These are phyloP conservation scores for Solanum raphanifolium DNA, from an alignment of 257 asterid species.

Conservation along the genomic window DNA sequence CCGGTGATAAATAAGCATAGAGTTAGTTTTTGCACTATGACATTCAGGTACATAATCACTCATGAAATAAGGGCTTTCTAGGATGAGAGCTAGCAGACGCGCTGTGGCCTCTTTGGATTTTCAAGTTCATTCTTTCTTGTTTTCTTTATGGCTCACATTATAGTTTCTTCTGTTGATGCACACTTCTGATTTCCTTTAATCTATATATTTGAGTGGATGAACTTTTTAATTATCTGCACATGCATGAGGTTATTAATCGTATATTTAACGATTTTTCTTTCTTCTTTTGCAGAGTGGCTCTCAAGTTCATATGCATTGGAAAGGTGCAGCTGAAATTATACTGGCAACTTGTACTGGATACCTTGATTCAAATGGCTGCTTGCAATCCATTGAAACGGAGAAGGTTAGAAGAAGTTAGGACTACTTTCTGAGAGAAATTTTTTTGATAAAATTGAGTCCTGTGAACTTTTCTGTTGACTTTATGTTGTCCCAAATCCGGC, in stretches of 20 bases:
- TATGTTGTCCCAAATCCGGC: background rate
- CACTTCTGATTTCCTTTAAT: background rate
- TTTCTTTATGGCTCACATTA: background rate
- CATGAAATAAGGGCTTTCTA: background rate
- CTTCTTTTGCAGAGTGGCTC: conserved; percentile 52
- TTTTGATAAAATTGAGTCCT: background rate
- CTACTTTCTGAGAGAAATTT: background rate
- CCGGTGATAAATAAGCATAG: background rate
- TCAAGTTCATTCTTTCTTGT: background rate
- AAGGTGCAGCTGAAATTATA: conserved; percentile 97
- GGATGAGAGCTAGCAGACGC: background rate
- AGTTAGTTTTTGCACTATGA: background rate
- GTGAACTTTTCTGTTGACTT: background rate
- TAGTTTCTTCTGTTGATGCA: background rate
- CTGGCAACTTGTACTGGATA: conserved; percentile 55
- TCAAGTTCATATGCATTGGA: conserved; percentile 83
- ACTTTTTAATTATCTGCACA: background rate
- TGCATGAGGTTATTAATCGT: background rate
- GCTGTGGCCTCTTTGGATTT: background rate
- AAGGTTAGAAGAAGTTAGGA: conserved; percentile 35
- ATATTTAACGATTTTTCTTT: background rate
- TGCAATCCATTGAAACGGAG: conserved; percentile 45
- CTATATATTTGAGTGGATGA: background rate
- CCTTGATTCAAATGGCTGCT: conserved; percentile 47
- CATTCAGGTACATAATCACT: background rate